Evolutionary conservation across 1,284 basidiomycete species (phyloP).

Genomic region (Ustilago shanxiensis): DNA sequence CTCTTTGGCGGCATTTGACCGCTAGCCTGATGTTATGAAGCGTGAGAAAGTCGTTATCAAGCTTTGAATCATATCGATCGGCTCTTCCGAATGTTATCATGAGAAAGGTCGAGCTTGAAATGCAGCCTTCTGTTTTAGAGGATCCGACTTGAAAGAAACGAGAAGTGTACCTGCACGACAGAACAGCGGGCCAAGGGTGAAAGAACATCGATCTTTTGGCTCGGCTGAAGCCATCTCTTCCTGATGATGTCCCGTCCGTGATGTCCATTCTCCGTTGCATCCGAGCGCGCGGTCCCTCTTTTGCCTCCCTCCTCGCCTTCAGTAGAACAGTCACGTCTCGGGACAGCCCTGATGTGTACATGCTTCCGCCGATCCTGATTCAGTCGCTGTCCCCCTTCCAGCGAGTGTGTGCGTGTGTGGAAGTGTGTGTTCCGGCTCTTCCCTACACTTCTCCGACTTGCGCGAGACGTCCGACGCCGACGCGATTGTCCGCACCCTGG

Average conservation of each 20-base stretch:
- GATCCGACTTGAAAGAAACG: background rate
- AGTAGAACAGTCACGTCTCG: background rate
- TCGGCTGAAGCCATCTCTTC: too few relatives aligned
- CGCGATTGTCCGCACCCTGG: constrained; percentile 3
- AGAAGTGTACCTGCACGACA: background rate
- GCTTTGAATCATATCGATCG: background rate
- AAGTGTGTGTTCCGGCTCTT: constrained; percentile 26
- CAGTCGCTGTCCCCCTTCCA: constrained; percentile 2
- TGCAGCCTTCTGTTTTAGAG: background rate
- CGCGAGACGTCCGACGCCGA: constrained; percentile 26
- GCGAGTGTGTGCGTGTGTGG: background rate
- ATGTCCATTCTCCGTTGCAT: constrained; percentile 10
- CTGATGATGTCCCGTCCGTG: background rate
- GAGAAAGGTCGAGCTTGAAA: background rate
- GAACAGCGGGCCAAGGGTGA: background rate
- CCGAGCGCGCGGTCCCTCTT: background rate
- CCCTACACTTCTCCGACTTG: constrained; percentile 12
- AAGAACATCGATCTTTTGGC: too few relatives aligned
- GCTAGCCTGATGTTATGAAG: background rate
- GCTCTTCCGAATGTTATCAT: background rate
- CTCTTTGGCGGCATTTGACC: constrained; percentile 1
- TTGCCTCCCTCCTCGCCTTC: too few relatives aligned
- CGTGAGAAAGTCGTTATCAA: constrained; percentile 7
- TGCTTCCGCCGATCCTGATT: constrained; percentile 33
- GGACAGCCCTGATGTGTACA: background rate